Conservation (phyloP, 139 green algal genomes). For the Tetratostichococcus sp. region DNA sequence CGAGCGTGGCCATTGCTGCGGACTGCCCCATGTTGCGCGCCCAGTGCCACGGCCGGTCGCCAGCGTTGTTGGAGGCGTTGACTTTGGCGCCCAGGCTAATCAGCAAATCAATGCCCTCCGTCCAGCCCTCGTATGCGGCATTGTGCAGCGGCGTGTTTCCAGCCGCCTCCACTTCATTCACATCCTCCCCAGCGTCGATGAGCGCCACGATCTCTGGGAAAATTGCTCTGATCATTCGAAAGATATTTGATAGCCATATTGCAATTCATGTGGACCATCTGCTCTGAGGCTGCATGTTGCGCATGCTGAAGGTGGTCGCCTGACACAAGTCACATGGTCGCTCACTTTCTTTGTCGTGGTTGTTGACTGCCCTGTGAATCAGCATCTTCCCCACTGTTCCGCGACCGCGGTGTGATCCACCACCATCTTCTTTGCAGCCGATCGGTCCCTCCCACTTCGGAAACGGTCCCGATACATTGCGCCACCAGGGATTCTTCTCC, state of each 20-base stretch:
- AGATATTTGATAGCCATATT: not conserved
- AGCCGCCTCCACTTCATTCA: conserved; percentile 92
- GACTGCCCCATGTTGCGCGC: conserved; percentile 74
- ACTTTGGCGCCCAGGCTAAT: conserved; percentile 82
- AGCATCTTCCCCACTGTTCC: conserved; percentile 78
- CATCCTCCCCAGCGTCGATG: conserved; percentile 59
- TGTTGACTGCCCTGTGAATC: conserved; percentile 73
- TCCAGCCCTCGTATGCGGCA: conserved; percentile 82
- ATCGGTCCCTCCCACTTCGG: conserved; percentile 63
- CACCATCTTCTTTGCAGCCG: conserved; percentile 84
- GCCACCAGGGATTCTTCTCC: conserved; percentile 80
- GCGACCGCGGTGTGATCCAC: conserved; percentile 69
- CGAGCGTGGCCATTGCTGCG: conserved; percentile 69
- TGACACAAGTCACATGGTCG: not conserved
- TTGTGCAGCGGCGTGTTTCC: conserved; percentile 85
- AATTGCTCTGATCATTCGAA: not conserved
- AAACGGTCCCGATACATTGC: conserved; percentile 66
- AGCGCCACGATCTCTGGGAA: conserved; percentile 48
- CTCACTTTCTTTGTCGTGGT: conserved; percentile 56
- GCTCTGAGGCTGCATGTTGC: not conserved
- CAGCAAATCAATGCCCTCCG: conserved; percentile 78
- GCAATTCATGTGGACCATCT: no score
- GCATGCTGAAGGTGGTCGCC: no score
- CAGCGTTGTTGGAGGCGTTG: conserved; percentile 91
- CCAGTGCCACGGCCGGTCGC: conserved; percentile 83